Conservation (phyloP, 2,329 filamentous ascomycete genomes). For the Curvularia hawaiiensis region DNA sequence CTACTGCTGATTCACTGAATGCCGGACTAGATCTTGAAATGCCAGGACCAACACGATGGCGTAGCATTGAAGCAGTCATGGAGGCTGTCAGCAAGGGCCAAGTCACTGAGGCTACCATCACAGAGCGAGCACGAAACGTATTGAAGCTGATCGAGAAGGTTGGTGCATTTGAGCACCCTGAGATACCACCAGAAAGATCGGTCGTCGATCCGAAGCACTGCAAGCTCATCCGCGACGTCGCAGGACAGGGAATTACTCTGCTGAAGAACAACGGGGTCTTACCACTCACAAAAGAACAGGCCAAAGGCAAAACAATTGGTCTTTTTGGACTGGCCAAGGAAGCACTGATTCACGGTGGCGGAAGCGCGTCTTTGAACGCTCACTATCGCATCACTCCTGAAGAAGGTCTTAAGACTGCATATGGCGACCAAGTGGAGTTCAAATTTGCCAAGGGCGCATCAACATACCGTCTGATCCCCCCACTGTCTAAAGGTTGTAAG, state of each 20-base stretch:
- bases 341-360: conserved; percentile 43
- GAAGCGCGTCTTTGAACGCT: conserved; percentile 37
- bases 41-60: conserved; percentile 66
- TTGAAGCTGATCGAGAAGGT: conserved; percentile 70
- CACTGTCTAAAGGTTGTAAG: conserved; percentile 33
- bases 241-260: conserved; percentile 71
- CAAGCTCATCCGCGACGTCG: conserved; percentile 66
- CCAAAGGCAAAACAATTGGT: conserved; percentile 62
- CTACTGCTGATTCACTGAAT: conserved; percentile 42
- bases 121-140: conserved; percentile 37
- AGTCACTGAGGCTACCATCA: conserved; percentile 48
- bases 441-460: conserved; percentile 42
- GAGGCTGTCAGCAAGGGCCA: conserved; percentile 53
- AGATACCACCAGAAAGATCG: conserved; percentile 61
- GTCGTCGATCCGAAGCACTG: conserved; percentile 67
- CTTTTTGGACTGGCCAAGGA: conserved; percentile 72
- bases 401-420: conserved; percentile 33
- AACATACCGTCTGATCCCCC: conserved; percentile 42
- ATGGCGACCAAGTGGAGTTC: conserved; percentile 39
- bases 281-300: conserved; percentile 66
- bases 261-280: conserved; percentile 73
- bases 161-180: conserved; percentile 65
- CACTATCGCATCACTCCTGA: conserved; percentile 37
- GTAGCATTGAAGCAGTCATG: conserved; percentile 66
- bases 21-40: conserved; percentile 47